phyloP scores from a whole-genome alignment of 805 yeast genomes.

The Dipodascus geniculatus region DNA sequence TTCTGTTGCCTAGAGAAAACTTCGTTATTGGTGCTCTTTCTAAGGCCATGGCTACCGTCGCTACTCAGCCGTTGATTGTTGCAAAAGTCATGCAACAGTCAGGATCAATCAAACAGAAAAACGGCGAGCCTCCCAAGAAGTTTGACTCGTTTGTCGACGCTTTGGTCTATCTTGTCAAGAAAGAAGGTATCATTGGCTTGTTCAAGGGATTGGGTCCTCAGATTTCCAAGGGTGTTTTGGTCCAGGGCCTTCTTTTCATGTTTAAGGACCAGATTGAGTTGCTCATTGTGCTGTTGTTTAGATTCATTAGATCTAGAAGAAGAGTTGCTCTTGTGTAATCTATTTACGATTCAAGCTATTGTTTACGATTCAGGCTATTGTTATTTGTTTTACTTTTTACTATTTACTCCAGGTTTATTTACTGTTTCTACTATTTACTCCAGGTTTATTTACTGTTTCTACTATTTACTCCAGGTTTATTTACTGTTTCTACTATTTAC shows the following conservation, averaged over 20 bases:
- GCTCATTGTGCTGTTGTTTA: conserved; percentile 14
- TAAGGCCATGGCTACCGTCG: conserved; percentile 65
- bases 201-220: conserved; percentile 81
- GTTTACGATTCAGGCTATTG: no score
- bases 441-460: no score
- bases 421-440: no score
- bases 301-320: not conserved
- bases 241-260: conserved; percentile 75
- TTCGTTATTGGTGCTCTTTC: conserved; percentile 69
- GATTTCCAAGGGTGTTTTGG: conserved; percentile 66
- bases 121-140: conserved; percentile 11
- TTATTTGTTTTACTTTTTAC: no score
- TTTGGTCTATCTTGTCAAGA: conserved; percentile 42
- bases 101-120: conserved; percentile 6
- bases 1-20: conserved; percentile 49
- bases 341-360: no score
- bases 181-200: conserved; percentile 54
- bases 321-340: not conserved
- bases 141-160: conserved; percentile 55
- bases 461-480: no score
- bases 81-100: conserved; percentile 73
- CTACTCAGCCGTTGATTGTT: conserved; percentile 77
- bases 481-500: no score
- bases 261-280: conserved; percentile 54
- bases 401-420: no score